Conservation (phyloP, 495 filamentous ascomycete genomes). For the Lepraria neglecta region DNA sequence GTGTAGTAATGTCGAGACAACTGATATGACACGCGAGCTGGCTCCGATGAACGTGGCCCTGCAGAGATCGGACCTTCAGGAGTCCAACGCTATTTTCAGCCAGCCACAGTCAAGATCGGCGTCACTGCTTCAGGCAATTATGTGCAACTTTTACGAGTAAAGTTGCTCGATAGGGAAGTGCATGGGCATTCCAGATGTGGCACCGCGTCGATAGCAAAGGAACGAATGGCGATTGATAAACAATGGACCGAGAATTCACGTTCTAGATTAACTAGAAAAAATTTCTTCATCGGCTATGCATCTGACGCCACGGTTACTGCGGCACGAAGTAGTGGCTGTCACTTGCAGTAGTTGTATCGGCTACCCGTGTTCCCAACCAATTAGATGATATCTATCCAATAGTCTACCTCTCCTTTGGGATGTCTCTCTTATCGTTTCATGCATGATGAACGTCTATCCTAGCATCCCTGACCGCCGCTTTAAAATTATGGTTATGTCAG, state of each 20-base stretch:
- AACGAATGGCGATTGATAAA: neutral
- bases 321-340: neutral
- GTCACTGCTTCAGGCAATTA: neutral
- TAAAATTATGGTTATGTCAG: too few species aligned
- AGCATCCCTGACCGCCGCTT: too few species aligned
- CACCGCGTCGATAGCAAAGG: conserved; percentile 8
- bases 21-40: neutral
- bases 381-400: too few species aligned
- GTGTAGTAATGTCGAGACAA: conserved; percentile 5
- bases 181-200: neutral
- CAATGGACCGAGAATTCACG: conserved; percentile 1
- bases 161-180: neutral
- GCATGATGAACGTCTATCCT: neutral
- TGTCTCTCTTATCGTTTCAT: neutral
- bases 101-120: neutral
- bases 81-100: neutral
- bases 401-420: neutral
- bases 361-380: neutral
- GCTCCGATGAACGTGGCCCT: neutral
- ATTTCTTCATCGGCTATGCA: neutral
- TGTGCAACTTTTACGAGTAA: neutral
- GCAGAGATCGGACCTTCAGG: conserved; percentile 1
- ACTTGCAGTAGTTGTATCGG: neutral
- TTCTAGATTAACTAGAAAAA: neutral
- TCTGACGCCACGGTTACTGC: neutral